A percentile compares a stretch with the other conserved stretches of the same genome.
Conservation (phyloP, 208 protist species). For the Leishmania guyanensis region DNA sequence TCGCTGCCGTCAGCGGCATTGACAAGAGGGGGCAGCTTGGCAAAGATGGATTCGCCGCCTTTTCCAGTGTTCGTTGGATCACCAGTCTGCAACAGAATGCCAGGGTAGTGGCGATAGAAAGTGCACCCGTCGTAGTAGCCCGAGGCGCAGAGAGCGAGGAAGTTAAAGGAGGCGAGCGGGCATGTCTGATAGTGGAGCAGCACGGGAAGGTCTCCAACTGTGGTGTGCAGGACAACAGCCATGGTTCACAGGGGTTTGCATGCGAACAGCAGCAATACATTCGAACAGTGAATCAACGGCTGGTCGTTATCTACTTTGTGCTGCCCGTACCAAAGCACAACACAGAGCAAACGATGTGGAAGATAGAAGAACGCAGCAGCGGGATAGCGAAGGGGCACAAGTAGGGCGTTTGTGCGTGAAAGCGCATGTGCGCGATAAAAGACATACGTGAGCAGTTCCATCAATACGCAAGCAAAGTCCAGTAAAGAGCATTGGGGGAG, state of each 20-base stretch:
- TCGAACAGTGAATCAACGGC: not conserved
- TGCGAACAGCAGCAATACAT: not conserved
- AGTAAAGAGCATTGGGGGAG: not conserved
- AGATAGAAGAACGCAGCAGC: not conserved
- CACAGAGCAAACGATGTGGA: not conserved
- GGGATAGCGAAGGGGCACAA: not conserved
- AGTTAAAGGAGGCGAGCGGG: conserved; percentile 96
- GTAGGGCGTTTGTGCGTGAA: not conserved
- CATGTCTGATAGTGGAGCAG: conserved; percentile 70
- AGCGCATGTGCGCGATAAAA: not conserved
- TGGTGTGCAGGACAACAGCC: conserved; percentile 81
- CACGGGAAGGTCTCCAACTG: conserved; percentile 64
- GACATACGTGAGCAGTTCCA: not conserved
- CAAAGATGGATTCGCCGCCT: conserved; percentile 95
- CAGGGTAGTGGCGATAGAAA: conserved; percentile 95
- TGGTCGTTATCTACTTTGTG: not conserved
- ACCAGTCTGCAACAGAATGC: conserved; percentile 93
- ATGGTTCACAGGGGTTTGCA: conserved; percentile 24
- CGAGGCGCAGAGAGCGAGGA: conserved; percentile 92
- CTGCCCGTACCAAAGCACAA: not conserved
- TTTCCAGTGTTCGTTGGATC: conserved; percentile 94
- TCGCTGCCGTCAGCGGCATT: not conserved
- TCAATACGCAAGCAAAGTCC: not conserved
- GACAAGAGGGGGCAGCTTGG: conserved; percentile 12
- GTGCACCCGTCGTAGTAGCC: conserved; percentile 94